Percentiles rank a stretch among this genome's conserved stretches.
These are phyloP conservation scores for Pyrenophora teres DNA, from an alignment of 2,329 filamentous ascomycete species.

Conservation along the genomic window DNA sequence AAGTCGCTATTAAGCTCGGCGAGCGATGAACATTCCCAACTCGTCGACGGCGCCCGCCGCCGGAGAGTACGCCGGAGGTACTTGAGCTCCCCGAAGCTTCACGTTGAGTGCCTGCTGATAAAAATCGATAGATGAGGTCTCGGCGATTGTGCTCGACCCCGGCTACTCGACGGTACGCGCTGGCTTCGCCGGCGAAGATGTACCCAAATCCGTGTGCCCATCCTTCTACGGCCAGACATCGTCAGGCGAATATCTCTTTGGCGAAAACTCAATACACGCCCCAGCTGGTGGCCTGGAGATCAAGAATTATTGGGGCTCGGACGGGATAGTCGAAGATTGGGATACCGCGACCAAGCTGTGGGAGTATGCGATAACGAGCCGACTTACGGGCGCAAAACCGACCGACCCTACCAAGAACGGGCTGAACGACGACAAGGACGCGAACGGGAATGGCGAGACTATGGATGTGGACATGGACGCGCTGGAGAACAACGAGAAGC, in stretches of 20 bases:
- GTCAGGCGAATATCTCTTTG: conserved; percentile 68
- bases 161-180: conserved; percentile 90
- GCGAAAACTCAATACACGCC: conserved; percentile 85
- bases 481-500: conserved; percentile 68
- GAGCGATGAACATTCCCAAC: conserved; percentile 46
- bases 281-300: conserved; percentile 79
- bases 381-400: conserved; percentile 77
- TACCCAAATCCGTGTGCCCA: conserved; percentile 89
- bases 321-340: conserved; percentile 95
- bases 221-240: conserved; percentile 77
- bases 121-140: conserved; percentile 78
- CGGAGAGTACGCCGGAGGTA: conserved; percentile 55
- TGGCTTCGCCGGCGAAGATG: conserved; percentile 96
- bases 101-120: conserved; percentile 18
- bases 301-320: conserved; percentile 86
- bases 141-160: conserved; percentile 92
- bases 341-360: conserved; percentile 86
- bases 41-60: conserved; percentile 47
- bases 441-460: conserved; percentile 60
- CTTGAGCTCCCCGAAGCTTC: conserved; percentile 10
- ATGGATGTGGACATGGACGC: conserved; percentile 61
- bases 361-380: conserved; percentile 89
- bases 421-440: conserved; percentile 78
- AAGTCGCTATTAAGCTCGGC: conserved; percentile 3
- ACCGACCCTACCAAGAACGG: conserved; percentile 75